Percentiles rank a stretch among this genome's conserved stretches.
phyloP scores from a whole-genome alignment of 1,139 yeast genomes.

The Diutina scorzettiae region DNA sequence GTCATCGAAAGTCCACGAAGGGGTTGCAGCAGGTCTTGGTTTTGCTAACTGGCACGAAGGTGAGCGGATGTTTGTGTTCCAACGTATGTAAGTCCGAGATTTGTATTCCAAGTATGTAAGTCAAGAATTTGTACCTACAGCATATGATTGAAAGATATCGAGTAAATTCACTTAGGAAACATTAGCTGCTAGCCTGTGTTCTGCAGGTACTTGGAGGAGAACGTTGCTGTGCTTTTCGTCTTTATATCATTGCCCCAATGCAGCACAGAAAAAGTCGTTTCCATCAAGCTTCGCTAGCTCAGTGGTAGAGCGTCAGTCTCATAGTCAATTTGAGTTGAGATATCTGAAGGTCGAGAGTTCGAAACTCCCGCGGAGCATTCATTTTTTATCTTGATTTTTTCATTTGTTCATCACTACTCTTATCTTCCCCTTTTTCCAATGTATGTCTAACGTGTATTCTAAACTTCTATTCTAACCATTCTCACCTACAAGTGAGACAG shows the following conservation, averaged over 20 bases:
- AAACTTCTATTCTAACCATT: background rate
- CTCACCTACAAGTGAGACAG: background rate
- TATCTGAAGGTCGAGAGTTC: background rate
- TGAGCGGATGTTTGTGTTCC: constrained; percentile 1
- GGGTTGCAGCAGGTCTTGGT: background rate
- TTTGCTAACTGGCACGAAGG: background rate
- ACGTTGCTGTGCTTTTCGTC: too few relatives aligned
- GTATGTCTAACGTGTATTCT: background rate
- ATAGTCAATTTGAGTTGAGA: background rate
- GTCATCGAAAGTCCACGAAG: background rate
- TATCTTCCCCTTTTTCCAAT: background rate
- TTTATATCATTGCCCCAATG: too few relatives aligned
- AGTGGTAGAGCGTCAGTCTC: constrained; percentile 1
- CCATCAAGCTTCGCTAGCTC: constrained; percentile 1
- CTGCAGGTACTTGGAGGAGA: too few relatives aligned
- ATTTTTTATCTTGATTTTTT: background rate
- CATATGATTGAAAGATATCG: too few relatives aligned
- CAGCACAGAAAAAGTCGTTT: too few relatives aligned
- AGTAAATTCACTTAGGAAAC: too few relatives aligned
- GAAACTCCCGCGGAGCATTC: background rate
- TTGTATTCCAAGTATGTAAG: too few relatives aligned
- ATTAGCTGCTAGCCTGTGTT: too few relatives aligned
- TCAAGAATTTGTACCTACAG: too few relatives aligned
- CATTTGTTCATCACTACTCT: background rate
- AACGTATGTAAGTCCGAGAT: background rate